phyloP scores from a whole-genome alignment of 805 yeast genomes.

The Hanseniaspora singularis region DNA sequence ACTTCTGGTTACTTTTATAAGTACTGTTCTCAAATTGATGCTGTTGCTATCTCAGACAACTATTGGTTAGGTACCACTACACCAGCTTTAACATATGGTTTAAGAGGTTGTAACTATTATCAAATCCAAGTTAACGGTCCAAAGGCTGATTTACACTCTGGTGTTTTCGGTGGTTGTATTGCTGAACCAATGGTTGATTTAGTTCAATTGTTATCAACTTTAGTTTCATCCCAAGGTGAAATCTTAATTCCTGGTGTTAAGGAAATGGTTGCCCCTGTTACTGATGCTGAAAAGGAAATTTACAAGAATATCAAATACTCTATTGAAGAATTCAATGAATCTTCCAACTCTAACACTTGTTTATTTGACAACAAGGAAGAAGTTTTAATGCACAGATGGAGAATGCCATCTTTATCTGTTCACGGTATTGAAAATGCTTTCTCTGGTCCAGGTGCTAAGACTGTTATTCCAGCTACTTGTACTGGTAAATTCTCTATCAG shows the following conservation, averaged over 20 bases:
- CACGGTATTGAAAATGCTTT: conserved; percentile 99
- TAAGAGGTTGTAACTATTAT: conserved; percentile 93
- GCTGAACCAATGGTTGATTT: conserved; percentile 97
- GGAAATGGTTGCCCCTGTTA: conserved; percentile 92
- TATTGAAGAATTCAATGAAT: conserved; percentile 71
- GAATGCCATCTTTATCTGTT: conserved; percentile 88
- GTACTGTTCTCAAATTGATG: conserved; percentile 81
- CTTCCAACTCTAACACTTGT: conserved; percentile 79
- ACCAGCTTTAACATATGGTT: conserved; percentile 94
- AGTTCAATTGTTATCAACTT: conserved; percentile 57
- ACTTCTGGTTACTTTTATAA: conserved; percentile 19
- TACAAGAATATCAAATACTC: conserved; percentile 81
- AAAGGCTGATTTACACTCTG: conserved; percentile 92
- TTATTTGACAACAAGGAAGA: conserved; percentile 66
- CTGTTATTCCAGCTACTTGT: conserved; percentile 93
- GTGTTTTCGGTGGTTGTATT: conserved; percentile 92
- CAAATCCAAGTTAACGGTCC: conserved; percentile 78
- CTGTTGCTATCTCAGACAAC: conserved; percentile 92
- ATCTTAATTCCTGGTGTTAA: conserved; percentile 77
- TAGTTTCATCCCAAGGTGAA: conserved; percentile 73
- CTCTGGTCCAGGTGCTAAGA: conserved; percentile 88
- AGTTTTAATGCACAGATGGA: conserved; percentile 96
- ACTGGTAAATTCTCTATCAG: conserved; percentile 91
- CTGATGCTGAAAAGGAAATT: conserved; percentile 61
- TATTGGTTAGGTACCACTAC: conserved; percentile 97